Evolutionary conservation across 2,329 filamentous ascomycete genomes (phyloP), one percentile per base, ranked within the genome.

Genomic region (Beauveria asiatica): DNA sequence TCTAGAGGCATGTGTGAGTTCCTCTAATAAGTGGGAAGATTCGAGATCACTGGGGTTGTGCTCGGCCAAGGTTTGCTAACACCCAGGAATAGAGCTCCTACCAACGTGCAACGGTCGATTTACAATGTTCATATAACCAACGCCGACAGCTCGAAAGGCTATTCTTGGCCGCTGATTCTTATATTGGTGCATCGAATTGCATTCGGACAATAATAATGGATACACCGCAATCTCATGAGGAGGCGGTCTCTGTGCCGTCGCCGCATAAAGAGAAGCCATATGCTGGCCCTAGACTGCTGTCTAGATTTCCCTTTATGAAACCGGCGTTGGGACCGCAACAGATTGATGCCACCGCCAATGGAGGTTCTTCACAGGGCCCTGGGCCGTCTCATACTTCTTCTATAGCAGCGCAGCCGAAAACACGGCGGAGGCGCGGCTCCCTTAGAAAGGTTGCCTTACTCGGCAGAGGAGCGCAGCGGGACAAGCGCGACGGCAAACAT

Each of bases 381-480:
- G 19, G 8, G 13, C 7, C 41, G 23, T 44, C 25, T 41, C 9
- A 45, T 23, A 21, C 52, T 41, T 54, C 51, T 19, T 27, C 59
- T 56, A 19, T 75, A 75, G 68, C 59, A 41, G 39, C 52, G n/a
- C 78, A 73, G 69, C 78, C 72, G 70, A 80, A 73, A 76, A 80
- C 66, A 73, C 82, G 91, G 59, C 86, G 86, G 67, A 84, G 92
- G 62, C 89, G 89, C 70, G 92, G 91, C 4, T 96, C 92, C 11
- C 78, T 97, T 70, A 83, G 92, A 62, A 96, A 96, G 74, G 90
- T 90, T 11, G 92, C 91, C 27, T 78, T 96, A 53, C 79, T 96
- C 19, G 90, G 90, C 17, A 88, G 88, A 63, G 87, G 87, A 63
- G 83, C 80, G 59, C 85, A 83, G 71, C 80, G 82, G 62, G 84